A percentile compares a stretch with the other conserved stretches of the same genome.
Conservation (phyloP, 2,329 filamentous ascomycete species). For the Balansia obtecta region DNA sequence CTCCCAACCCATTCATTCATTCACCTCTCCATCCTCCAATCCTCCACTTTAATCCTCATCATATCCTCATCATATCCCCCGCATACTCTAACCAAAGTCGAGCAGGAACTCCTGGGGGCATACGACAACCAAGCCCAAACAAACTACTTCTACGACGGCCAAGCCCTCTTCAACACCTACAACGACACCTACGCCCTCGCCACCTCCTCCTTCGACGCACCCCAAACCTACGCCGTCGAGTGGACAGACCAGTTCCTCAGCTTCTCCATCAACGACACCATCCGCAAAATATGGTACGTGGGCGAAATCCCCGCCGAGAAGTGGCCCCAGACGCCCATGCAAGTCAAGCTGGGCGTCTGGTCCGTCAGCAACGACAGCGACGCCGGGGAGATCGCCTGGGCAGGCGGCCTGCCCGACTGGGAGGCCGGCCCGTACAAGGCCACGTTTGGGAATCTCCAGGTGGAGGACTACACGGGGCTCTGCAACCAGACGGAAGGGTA, state of each 20-base stretch:
- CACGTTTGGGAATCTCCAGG: constrained; percentile 14
- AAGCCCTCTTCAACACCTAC: constrained; percentile 38
- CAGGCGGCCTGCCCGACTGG: constrained; percentile 39
- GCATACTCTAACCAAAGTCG: background rate
- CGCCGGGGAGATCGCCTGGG: constrained; percentile 54
- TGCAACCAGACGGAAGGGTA: constrained; percentile 11
- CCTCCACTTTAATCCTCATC: too few relatives aligned
- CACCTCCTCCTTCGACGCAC: constrained; percentile 24
- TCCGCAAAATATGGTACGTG: constrained; percentile 20
- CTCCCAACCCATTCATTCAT: background rate
- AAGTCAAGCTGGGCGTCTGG: constrained; percentile 50
- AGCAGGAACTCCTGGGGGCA: constrained; percentile 17
- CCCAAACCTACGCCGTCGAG: constrained; percentile 56
- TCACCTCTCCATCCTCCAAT: too few relatives aligned
- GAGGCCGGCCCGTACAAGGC: constrained; percentile 14
- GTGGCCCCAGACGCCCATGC: constrained; percentile 61
- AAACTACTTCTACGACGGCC: constrained; percentile 68
- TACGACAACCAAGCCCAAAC: constrained; percentile 50
- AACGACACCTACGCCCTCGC: constrained; percentile 35
- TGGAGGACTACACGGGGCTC: constrained; percentile 19
- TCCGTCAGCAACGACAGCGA: constrained; percentile 34
- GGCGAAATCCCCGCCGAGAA: constrained; percentile 33
- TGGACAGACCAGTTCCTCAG: constrained; percentile 48
- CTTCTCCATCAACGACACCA: constrained; percentile 44
- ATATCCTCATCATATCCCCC: background rate